A percentile compares a stretch with the other conserved stretches of the same genome.
Conservation (phyloP, 2,329 filamentous ascomycete genomes). For the Geoglossum cookeanum region DNA sequence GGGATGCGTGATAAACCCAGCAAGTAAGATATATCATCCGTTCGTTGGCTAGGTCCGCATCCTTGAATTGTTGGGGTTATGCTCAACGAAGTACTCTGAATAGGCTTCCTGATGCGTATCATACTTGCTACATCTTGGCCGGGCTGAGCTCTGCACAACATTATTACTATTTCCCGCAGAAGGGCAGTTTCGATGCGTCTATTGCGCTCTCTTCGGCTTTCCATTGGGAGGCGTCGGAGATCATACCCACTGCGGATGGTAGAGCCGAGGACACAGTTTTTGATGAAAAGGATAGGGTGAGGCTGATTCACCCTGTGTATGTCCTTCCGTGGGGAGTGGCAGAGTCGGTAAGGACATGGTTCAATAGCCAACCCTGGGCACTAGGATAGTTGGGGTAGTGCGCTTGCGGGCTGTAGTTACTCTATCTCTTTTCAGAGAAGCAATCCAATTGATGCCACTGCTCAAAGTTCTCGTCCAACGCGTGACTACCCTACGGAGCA, state of each 20-base stretch:
- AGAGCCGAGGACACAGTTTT: slow-evolving; percentile 28
- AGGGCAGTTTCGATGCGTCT: slow-evolving; percentile 13
- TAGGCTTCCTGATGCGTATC: slow-evolving; percentile 69
- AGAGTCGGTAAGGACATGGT: slow-evolving; percentile 45
- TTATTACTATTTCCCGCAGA: slow-evolving; percentile 23
- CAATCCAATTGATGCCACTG: no score
- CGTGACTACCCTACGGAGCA: no score
- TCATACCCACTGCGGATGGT: neutral
- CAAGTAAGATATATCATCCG: slow-evolving; percentile 38
- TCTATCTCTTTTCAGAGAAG: neutral
- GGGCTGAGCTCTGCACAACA: slow-evolving; percentile 73
- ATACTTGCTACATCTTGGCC: slow-evolving; percentile 78
- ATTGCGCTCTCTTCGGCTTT: slow-evolving; percentile 21
- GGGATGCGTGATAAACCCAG: slow-evolving; percentile 87
- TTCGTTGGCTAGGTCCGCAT: neutral
- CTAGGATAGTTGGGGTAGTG: slow-evolving; percentile 17
- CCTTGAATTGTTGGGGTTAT: slow-evolving; percentile 3
- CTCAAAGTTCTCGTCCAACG: no score
- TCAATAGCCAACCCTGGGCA: slow-evolving; percentile 37
- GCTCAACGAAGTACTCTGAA: neutral
- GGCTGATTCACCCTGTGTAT: slow-evolving; percentile 64
- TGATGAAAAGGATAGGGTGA: slow-evolving; percentile 50
- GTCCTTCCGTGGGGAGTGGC: slow-evolving; percentile 57
- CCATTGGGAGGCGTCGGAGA: slow-evolving; percentile 19
- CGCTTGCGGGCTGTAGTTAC: neutral